Evolutionary conservation across 2,329 filamentous ascomycete genomes (phyloP), one percentile per base, ranked within the genome.

Genomic region (Chaetomium olivaceum): DNA sequence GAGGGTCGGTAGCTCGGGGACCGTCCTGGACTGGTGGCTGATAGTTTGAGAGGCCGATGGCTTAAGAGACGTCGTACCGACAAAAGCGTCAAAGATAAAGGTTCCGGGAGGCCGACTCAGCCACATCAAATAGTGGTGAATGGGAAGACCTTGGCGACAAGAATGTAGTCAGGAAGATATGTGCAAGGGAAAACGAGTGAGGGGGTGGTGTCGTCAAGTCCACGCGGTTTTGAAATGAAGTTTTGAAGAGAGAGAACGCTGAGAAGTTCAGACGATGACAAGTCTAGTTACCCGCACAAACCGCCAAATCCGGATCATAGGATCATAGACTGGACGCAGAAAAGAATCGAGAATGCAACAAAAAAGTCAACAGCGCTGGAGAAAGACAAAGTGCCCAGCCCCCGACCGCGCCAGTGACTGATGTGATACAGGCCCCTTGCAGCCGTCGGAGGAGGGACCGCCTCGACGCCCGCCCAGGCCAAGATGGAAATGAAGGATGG

Each of bases 191-290:
- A 31, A 66, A 64, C 48, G 62, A 50, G 58, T 51, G 58, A 59
- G 33, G 59, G 16, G 61, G 54, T 54, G 52, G 62, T 63, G 65
- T 71, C 68, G 64, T 71, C 70, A 68, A 71, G 67, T 69, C 63
- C 52, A 58, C 56, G 60, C 66, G 21, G 46, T 25, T 21, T 12
- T 3, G 33, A 27, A 36, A 11, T 39, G 19, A 33, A 39, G 31
- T 16, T 57, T 11, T 4, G 50, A 12, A 50, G 48, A 59, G 60
- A 63, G 54, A 56, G 39, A 11, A 54, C 16, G 19, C n/a, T 23
- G 39, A 5, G 14, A 33, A 56, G 52, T 36, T 63, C 43, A 29
- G 54, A 39, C 14, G 61, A 25, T 2, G 19, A 31, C 27, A 43
- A 31, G 21, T 51, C 48, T 51, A n/a, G n/a, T n/a, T n/a, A 4